A percentile compares a stretch with the other conserved stretches of the same genome.
Evolutionary conservation across 805 yeast species (phyloP).

Genomic region (Torulaspora franciscae): DNA sequence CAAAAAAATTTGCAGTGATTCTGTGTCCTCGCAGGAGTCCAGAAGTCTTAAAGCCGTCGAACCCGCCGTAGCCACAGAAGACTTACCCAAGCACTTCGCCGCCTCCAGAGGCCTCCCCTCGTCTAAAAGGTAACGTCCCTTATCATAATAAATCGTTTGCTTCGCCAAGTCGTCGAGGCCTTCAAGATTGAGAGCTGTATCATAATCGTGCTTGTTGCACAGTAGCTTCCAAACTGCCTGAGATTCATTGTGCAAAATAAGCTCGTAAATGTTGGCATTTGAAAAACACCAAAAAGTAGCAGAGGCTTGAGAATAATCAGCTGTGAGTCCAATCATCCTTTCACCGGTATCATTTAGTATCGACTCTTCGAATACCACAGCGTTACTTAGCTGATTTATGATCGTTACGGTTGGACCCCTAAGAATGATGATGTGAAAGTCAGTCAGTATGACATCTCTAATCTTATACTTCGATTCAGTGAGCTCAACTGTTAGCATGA

Average conservation of each 20-base stretch:
- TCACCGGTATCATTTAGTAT: constrained; percentile 38
- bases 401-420: constrained; percentile 41
- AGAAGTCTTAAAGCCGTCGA: constrained; percentile 55
- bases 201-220: constrained; percentile 50
- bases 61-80: constrained; percentile 63
- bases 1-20: constrained; percentile 47
- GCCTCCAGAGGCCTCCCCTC: constrained; percentile 36
- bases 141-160: constrained; percentile 47
- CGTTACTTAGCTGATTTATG: constrained; percentile 49
- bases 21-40: constrained; percentile 37
- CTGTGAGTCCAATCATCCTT: constrained; percentile 42
- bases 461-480: constrained; percentile 36
- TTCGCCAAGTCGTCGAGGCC: constrained; percentile 36
- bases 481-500: constrained; percentile 40
- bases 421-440: constrained; percentile 50
- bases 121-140: constrained; percentile 48
- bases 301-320: constrained; percentile 44
- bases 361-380: constrained; percentile 41
- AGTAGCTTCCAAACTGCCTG: constrained; percentile 68
- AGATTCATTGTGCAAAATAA: constrained; percentile 64
- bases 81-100: constrained; percentile 54
- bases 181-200: constrained; percentile 54
- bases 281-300: constrained; percentile 74
- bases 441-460: constrained; percentile 44
- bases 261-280: constrained; percentile 56